These are phyloP conservation scores for Dentipellis fragilis DNA, from an alignment of 768 basidiomycete species.

Conservation along the genomic window DNA sequence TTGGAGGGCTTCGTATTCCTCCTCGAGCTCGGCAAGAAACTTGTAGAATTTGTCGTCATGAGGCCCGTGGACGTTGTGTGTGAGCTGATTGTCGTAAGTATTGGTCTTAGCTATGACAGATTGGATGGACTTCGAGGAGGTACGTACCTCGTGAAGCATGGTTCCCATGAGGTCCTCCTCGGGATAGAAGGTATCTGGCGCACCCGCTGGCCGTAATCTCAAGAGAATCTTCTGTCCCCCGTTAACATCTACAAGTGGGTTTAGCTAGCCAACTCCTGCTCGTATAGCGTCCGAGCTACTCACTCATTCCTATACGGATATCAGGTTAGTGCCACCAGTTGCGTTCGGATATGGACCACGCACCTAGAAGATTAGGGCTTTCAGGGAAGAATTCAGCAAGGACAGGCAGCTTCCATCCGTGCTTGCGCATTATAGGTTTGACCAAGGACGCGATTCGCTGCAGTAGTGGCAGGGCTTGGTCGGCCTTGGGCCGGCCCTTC, in stretches of 20 bases:
- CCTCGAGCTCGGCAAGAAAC: slow-evolving; percentile 59
- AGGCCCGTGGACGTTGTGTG: slow-evolving; percentile 82
- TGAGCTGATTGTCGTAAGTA: slow-evolving; percentile 40
- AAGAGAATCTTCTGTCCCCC: slow-evolving; percentile 75
- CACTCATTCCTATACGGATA: slow-evolving; percentile 13
- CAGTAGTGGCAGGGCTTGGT: slow-evolving; percentile 58
- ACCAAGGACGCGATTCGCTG: slow-evolving; percentile 68
- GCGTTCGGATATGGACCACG: slow-evolving; percentile 14
- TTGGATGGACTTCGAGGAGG: background rate
- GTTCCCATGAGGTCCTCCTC: slow-evolving; percentile 70
- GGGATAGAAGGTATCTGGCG: slow-evolving; percentile 61
- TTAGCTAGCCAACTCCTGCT: too few species aligned
- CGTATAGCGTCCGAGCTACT: background rate
- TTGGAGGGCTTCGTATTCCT: slow-evolving; percentile 76
- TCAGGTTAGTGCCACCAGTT: background rate
- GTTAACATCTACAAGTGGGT: slow-evolving; percentile 48
- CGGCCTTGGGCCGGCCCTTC: slow-evolving; percentile 53
- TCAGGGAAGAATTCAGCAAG: slow-evolving; percentile 87
- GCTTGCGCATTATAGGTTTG: slow-evolving; percentile 89
- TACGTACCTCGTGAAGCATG: slow-evolving; percentile 79
- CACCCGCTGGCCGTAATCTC: slow-evolving; percentile 63
- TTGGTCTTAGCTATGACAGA: background rate
- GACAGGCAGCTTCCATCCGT: slow-evolving; percentile 66
- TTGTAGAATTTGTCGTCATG: slow-evolving; percentile 84
- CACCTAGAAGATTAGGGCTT: slow-evolving; percentile 62